A percentile compares a stretch with the other conserved stretches of the same genome.
Conservation (phyloP, 2,329 filamentous ascomycete species). For the Aspergillus cejpii region DNA sequence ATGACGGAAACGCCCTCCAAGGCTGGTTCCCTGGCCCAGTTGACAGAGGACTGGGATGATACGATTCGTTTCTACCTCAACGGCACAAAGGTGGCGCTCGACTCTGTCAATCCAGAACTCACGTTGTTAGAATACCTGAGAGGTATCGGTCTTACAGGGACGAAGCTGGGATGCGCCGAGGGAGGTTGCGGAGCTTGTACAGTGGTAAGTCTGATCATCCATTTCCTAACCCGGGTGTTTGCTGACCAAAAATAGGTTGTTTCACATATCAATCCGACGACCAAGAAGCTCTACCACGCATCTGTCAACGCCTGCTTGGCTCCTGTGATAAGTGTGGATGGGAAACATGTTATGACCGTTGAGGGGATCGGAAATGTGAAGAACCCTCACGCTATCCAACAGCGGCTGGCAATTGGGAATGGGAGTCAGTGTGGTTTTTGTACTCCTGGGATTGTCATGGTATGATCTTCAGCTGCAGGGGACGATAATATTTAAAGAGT, state of each 20-base stretch:
- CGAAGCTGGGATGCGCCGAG: conserved; percentile 93
- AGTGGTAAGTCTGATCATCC: conserved; percentile 12
- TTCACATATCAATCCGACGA: conserved; percentile 88
- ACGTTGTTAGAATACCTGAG: conserved; percentile 90
- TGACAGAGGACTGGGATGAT: conserved; percentile 77
- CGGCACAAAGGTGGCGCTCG: conserved; percentile 78
- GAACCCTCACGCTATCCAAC: conserved; percentile 79
- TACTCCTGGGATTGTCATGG: conserved; percentile 94
- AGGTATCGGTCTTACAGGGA: conserved; percentile 87
- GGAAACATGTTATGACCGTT: conserved; percentile 96
- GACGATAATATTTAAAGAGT: too few relatives aligned
- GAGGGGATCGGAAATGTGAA: conserved; percentile 90
- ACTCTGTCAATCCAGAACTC: conserved; percentile 81
- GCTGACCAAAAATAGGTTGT: conserved; percentile 54
- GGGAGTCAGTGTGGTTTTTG: conserved; percentile 95
- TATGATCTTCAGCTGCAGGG: conserved; percentile 22
- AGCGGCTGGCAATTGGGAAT: conserved; percentile 83
- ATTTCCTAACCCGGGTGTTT: neutral
- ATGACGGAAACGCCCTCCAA: conserved; percentile 43
- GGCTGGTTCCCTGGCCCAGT: conserved; percentile 46
- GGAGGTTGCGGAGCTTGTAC: conserved; percentile 76
- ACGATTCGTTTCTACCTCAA: conserved; percentile 91
- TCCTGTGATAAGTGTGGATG: conserved; percentile 85
- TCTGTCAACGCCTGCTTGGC: conserved; percentile 94
- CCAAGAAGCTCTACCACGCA: conserved; percentile 88